Conservation (phyloP, 805 yeast species). For the Metschnikowia aberdeeniae region DNA sequence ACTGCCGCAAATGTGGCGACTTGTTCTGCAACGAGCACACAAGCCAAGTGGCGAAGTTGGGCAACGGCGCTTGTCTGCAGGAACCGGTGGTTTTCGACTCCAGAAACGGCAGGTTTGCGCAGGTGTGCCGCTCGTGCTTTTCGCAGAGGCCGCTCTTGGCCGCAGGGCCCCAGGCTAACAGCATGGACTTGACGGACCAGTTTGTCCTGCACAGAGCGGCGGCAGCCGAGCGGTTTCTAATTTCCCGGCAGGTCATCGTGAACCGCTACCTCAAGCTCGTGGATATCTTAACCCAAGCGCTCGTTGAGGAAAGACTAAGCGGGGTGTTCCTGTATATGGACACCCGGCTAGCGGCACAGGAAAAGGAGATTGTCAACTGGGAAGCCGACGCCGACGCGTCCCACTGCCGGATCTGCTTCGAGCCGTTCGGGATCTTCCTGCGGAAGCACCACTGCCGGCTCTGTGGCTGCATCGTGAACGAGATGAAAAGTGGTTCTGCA, state of each 20-base stretch:
- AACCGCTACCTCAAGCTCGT: slow-evolving; percentile 51
- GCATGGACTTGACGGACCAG: slow-evolving; percentile 40
- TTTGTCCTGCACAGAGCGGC: slow-evolving; percentile 42
- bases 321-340: slow-evolving; percentile 4
- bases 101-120: slow-evolving; percentile 52
- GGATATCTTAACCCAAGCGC: slow-evolving; percentile 17
- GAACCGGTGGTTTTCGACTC: slow-evolving; percentile 24
- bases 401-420: slow-evolving; percentile 62
- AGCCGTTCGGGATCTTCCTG: slow-evolving; percentile 49
- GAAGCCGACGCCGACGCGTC: slow-evolving; percentile 38
- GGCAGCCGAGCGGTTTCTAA: slow-evolving; percentile 44
- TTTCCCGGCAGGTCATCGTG: slow-evolving; percentile 56
- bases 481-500: slow-evolving; percentile 32
- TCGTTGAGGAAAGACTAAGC: background rate
- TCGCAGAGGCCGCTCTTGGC: slow-evolving; percentile 48
- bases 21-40: slow-evolving; percentile 68
- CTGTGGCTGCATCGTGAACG: slow-evolving; percentile 84
- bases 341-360: background rate
- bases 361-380: slow-evolving; percentile 51
- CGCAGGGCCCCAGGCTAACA: slow-evolving; percentile 37
- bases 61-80: slow-evolving; percentile 19
- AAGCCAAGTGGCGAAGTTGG: slow-evolving; percentile 47
- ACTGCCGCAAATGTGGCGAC: slow-evolving; percentile 75
- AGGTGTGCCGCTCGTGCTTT: slow-evolving; percentile 67
- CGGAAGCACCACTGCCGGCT: slow-evolving; percentile 90